Evolutionary conservation across 2,329 filamentous ascomycete genomes (phyloP), one percentile per base, ranked within the genome.

Genomic region (Microdochium trichocladiopsis): DNA sequence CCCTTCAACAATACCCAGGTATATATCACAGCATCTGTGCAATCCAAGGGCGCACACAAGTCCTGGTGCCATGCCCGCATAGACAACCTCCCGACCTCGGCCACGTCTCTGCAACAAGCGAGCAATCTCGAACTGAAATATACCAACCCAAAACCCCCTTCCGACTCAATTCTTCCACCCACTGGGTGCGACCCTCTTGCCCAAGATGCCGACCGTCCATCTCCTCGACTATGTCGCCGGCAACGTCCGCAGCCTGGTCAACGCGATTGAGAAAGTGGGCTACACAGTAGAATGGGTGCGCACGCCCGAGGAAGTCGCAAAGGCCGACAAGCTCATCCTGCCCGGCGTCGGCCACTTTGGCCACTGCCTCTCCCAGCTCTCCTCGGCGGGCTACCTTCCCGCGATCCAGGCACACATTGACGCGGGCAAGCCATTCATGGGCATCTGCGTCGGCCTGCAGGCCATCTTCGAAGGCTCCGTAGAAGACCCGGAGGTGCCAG

Each of bases 291-390:
- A 94, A 74, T 97, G 93, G 94, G 79, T 99, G 60, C 87, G 80
- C 62, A 84, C 84, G 31, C 94, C 94, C 4, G 84, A 88, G 61
- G 91, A 97, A 70, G 83, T 99, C 51, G 74, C 83, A 56, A 84
- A 86, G 61, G 94, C 93, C 59, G 89, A 95, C 87, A 95, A 86
- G 80, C 83, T 99, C 62, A 96, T 99, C 58, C 82, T 99, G 24
- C 94, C 94, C 4, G 94, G 94, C 55, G 94, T 99, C 56, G 94
- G 94, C 61, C 93, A 99, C 77, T 99, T 97, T 64, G 94, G 94
- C 55, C 91, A 99, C 76, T 99, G 94, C 70, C 77, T 97, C 58
- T 84, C 83, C 25, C 91, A 96, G 66, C 84, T 99, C 60, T 77
- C 86, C 16, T 79, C 84, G 43, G 90, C 90, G 36, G 90, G 88